Base-by-base conservation (phyloP, 176 grass and related monocot genomes). In the Chrysopogon serrulatus region DNA sequence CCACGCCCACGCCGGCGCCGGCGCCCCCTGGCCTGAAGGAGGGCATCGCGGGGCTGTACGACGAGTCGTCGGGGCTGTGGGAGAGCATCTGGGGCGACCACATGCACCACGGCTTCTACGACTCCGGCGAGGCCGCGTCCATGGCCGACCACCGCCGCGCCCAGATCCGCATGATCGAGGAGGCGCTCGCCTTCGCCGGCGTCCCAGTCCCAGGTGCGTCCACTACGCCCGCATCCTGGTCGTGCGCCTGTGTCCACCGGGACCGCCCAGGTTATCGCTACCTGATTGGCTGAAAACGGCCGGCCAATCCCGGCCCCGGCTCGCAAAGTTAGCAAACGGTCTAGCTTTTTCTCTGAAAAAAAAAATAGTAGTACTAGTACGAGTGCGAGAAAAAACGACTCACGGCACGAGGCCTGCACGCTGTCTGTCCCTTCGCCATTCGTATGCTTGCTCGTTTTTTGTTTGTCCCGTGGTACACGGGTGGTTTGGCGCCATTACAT, bases 71-170 rank as follows among this genome's bases (percentile, higher is more conserved):
- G 24, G 80, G 89, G 42, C 3, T 81, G 56, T 98, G 96, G 96
- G 96, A 98, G 89, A 93, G 18, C 79, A 80, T 98, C 32, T 98
- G 96, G 96, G 96, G 96, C 26, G 96, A 98, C 44, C 96, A 98
- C 89, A 98, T 98, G 96, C 96, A 98, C 89, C 91, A 98, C 57
- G 96, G 96, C 43, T 98, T 88, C 91, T 98, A 95, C 72, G 85
- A 90, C 57, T 59, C 91, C 5, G 83, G 61, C 62, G 79, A 75
- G 42, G 43, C 85, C 54, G 87, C 85, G 47, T 87, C 91, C 73
- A 83, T 95, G 79, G 49, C 80, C 53, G 93, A 92, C 83, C 96
- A 98, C 80, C 89, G 89, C 18, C 70, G 73, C 30, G 91, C 96
- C 63, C 96, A 98, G 89, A 92, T 92, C 89, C 93, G 93, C 73